These are phyloP conservation scores for Suhomyces kunorum DNA, from an alignment of 1,139 yeast genomes.

Conservation along the genomic window DNA sequence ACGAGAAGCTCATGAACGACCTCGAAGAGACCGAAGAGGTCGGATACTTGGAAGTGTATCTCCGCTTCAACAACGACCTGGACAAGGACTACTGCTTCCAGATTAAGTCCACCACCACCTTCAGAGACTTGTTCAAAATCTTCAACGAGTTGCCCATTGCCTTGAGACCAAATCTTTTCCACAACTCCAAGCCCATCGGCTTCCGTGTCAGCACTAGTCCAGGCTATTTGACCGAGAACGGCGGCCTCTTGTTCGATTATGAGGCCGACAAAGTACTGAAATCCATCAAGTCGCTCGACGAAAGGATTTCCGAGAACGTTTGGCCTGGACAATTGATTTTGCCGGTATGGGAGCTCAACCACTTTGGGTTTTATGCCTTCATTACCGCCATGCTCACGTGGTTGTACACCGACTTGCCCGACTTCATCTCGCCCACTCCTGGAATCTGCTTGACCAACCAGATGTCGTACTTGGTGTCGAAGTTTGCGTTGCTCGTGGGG, in stretches of 20 bases:
- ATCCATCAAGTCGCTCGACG: constrained; percentile 46
- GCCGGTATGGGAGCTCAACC: constrained; percentile 74
- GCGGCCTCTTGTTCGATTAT: constrained; percentile 69
- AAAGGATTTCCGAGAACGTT: constrained; percentile 55
- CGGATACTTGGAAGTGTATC: constrained; percentile 59
- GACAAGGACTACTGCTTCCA: constrained; percentile 92
- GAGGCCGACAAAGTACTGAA: constrained; percentile 50
- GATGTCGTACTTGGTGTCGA: constrained; percentile 40
- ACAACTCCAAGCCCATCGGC: constrained; percentile 61
- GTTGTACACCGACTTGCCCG: constrained; percentile 94
- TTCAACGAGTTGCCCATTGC: constrained; percentile 71
- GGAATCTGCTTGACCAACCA: constrained; percentile 82
- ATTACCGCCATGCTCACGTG: constrained; percentile 56
- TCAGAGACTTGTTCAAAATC: constrained; percentile 59
- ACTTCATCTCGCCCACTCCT: constrained; percentile 85
- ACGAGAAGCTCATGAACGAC: constrained; percentile 55
- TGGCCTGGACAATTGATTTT: constrained; percentile 92
- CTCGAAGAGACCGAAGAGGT: constrained; percentile 53
- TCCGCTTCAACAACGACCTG: constrained; percentile 80
- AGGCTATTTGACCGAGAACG: constrained; percentile 82
- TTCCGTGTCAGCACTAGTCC: constrained; percentile 74
- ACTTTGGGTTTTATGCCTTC: constrained; percentile 48
- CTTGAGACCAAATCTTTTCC: constrained; percentile 78
- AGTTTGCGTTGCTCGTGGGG: constrained; percentile 36
- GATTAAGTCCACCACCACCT: constrained; percentile 57